phyloP scores from a whole-genome alignment of 1,139 yeast genomes.

The Scheffersomyces titani region DNA sequence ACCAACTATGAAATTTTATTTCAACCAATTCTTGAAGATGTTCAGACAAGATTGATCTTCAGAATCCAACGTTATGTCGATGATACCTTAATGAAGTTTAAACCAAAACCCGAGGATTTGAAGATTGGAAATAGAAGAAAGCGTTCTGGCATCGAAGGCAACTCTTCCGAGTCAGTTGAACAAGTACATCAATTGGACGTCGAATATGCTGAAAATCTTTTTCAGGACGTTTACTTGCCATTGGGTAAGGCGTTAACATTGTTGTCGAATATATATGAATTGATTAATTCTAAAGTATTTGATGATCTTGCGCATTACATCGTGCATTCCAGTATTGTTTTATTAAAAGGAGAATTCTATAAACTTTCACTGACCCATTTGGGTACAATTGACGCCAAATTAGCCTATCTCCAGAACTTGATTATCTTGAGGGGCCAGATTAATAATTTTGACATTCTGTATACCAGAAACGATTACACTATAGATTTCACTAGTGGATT shows the following conservation, averaged over 20 bases:
- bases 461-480: slow-evolving; percentile 67
- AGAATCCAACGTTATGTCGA: slow-evolving; percentile 75
- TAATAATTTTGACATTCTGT: slow-evolving; percentile 79
- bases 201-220: slow-evolving; percentile 41
- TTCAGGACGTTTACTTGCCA: slow-evolving; percentile 69
- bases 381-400: slow-evolving; percentile 57
- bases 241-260: slow-evolving; percentile 69
- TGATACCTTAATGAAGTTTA: slow-evolving; percentile 63
- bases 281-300: slow-evolving; percentile 74
- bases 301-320: slow-evolving; percentile 89
- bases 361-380: slow-evolving; percentile 38
- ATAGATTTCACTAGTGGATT: slow-evolving; percentile 78
- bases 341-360: slow-evolving; percentile 57
- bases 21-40: slow-evolving; percentile 71
- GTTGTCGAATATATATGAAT: slow-evolving; percentile 76
- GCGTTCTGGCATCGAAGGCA: background rate
- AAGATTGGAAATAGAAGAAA: slow-evolving; percentile 30
- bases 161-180: background rate
- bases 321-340: slow-evolving; percentile 70
- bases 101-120: slow-evolving; percentile 68
- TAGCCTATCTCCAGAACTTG: slow-evolving; percentile 73
- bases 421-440: slow-evolving; percentile 71
- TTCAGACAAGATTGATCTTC: slow-evolving; percentile 78
- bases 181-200: slow-evolving; percentile 23
- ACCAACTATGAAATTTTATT: slow-evolving; percentile 61